Base-by-base conservation (phyloP, 257 asterid genomes). In the Rehmannia glutinosa region DNA sequence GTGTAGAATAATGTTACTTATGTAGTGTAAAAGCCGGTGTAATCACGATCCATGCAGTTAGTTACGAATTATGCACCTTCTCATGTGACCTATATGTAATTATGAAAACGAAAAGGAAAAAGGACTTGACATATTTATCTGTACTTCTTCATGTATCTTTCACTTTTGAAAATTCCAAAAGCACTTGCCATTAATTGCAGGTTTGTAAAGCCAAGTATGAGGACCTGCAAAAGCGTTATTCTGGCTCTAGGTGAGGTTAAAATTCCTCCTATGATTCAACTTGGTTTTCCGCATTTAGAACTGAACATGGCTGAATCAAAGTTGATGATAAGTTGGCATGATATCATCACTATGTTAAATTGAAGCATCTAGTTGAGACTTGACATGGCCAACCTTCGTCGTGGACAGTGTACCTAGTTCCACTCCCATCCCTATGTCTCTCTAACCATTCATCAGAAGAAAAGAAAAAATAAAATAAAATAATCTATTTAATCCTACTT, bases 131-230 rank as follows among this genome's bases (percentile, higher is more conserved):
- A 5, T 64, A 5, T 35, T 49, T n/a, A 35, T 58, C 12, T 41
- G 24, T 39, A 55, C 6, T 27, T 11, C 23, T 65, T 50, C 39
- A 32, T 64, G 62, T 56, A 41, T 47, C 8, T 55, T 45, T 15
- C 23, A n/a, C 56, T 51, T 39, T 2, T 27, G 58, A 10, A 58
- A 71, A 57, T 79, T 67, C 65, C 13, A 30, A 55, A 1, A 15
- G n/a, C n/a, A 35, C 67, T 41, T 11, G 27, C 41, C 36, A n/a
- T 33, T 8, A 27, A 75, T 64, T 79, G 78, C 90, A 91, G 97
- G 95, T 73, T 68, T 91, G 97, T 84, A 88, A 78, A 78, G 82
- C 85, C 73, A 91, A 78, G 85, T 88, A 86, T 64, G 90, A 88
- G 73, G 90, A 83, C 25, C 75, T 85, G 75, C 86, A 76, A 75